Evolutionary conservation across 257 asterid species (phyloP).

Genomic region (Solanum gracilifrons): DNA sequence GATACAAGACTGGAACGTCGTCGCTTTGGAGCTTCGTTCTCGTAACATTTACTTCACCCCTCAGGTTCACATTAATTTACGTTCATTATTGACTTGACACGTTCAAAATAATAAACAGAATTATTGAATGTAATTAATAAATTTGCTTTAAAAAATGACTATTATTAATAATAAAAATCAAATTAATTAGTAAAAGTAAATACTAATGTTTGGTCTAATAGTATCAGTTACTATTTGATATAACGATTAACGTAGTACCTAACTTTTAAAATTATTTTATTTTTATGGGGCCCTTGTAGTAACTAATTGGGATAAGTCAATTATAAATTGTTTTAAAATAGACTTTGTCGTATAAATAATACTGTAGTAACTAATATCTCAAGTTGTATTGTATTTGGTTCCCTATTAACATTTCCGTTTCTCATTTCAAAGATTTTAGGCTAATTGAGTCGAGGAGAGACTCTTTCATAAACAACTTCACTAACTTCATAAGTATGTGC

Average conservation of each 20-base stretch:
- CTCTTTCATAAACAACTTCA: too few species aligned
- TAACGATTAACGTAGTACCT: neutral
- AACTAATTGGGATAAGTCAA: neutral
- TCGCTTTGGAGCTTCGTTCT: slow-evolving; percentile 59
- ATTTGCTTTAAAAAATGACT: too few species aligned
- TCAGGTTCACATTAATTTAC: slow-evolving; percentile 24
- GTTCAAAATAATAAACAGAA: too few species aligned
- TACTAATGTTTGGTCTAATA: neutral
- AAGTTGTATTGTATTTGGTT: neutral
- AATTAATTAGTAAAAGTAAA: neutral
- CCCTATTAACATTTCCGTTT: neutral
- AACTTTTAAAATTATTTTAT: too few species aligned
- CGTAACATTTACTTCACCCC: slow-evolving; percentile 51
- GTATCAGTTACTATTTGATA: neutral
- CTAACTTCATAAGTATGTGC: neutral
- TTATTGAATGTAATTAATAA: too few species aligned
- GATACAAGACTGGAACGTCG: slow-evolving; percentile 55
- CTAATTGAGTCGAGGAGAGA: too few species aligned
- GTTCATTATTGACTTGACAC: too few species aligned
- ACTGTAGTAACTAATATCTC: too few species aligned
- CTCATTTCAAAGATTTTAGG: neutral
- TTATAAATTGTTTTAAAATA: neutral
- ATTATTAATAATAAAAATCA: too few species aligned
- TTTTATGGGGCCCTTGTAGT: neutral
- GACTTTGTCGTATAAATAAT: too few species aligned